Conservation (phyloP, 1,284 basidiomycete genomes). For the Sporisorium sorghi region DNA sequence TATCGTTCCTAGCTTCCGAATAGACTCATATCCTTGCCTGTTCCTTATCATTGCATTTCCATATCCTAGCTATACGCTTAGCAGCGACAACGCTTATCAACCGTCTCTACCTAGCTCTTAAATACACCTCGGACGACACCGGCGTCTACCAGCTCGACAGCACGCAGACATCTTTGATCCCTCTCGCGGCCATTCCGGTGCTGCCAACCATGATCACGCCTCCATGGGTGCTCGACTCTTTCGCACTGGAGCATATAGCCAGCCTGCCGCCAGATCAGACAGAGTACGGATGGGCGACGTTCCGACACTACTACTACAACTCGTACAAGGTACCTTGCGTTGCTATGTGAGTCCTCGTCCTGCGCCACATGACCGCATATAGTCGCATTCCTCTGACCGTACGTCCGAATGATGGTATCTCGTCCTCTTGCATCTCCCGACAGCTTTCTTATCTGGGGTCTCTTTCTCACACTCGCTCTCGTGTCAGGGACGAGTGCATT, state of each 20-base stretch:
- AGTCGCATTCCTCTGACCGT: neutral
- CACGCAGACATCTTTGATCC: neutral
- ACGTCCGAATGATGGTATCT: neutral
- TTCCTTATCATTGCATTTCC: neutral
- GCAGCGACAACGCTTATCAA: neutral
- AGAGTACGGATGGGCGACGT: constrained; percentile 21
- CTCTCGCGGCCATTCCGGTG: neutral
- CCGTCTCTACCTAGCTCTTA: neutral
- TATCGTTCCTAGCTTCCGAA: neutral
- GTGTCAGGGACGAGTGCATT: constrained; percentile 7
- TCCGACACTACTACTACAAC: constrained; percentile 31
- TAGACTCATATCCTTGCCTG: neutral
- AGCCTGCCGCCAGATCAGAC: constrained; percentile 15
- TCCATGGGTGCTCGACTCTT: constrained; percentile 23
- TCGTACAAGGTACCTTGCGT: constrained; percentile 34
- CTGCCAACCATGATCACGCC: constrained; percentile 14
- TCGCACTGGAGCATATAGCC: constrained; percentile 16
- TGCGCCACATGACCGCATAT: neutral
- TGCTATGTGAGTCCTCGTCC: constrained; percentile 22
- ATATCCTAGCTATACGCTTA: neutral
- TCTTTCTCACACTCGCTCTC: constrained; percentile 14
- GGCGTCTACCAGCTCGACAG: neutral
- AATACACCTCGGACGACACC: neutral
- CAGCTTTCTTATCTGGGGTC: constrained; percentile 29
- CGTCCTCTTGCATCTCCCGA: no score